A percentile compares a stretch with the other conserved stretches of the same genome.
These are phyloP conservation scores for Coprinellus aureogranulatus DNA, from an alignment of 768 basidiomycete genomes.

Conservation along the genomic window DNA sequence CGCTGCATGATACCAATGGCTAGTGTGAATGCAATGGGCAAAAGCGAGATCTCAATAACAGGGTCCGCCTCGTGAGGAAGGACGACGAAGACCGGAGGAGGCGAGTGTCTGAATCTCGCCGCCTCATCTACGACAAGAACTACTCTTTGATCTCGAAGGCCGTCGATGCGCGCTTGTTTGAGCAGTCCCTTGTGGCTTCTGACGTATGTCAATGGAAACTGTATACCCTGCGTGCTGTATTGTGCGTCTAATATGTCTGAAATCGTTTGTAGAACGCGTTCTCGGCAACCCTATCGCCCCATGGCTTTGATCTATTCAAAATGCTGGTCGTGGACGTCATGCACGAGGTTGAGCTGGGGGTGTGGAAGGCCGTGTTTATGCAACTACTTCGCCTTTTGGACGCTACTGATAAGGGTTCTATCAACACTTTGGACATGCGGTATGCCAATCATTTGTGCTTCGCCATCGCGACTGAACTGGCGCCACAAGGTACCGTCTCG, in stretches of 20 bases:
- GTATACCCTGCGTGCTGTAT: neutral
- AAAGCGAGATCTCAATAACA: neutral
- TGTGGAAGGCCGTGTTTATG: conserved; percentile 33
- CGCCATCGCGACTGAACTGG: neutral
- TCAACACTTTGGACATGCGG: conserved; percentile 18
- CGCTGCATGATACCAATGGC: conserved; percentile 27
- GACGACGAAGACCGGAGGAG: neutral
- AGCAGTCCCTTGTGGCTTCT: neutral
- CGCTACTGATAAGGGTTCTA: conserved; percentile 5
- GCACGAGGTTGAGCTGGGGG: conserved; percentile 39
- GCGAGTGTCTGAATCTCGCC: neutral
- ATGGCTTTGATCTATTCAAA: conserved; percentile 21
- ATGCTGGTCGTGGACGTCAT: conserved; percentile 32
- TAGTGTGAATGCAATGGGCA: conserved; percentile 28
- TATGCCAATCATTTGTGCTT: conserved; percentile 2
- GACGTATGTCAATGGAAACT: neutral
- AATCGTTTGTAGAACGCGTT: conserved; percentile 31
- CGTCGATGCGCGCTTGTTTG: neutral
- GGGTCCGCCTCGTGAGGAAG: neutral
- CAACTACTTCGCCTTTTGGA: conserved; percentile 33
- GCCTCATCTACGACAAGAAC: neutral
- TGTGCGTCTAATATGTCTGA: conserved; percentile 5
- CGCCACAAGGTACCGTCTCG: conserved; percentile 21
- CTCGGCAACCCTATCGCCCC: conserved; percentile 11
- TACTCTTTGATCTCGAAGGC: neutral